A percentile compares a stretch with the other conserved stretches of the same genome.
phyloP scores from a whole-genome alignment of 1,139 yeast genomes.

The Blastobotrys illinoisensis region DNA sequence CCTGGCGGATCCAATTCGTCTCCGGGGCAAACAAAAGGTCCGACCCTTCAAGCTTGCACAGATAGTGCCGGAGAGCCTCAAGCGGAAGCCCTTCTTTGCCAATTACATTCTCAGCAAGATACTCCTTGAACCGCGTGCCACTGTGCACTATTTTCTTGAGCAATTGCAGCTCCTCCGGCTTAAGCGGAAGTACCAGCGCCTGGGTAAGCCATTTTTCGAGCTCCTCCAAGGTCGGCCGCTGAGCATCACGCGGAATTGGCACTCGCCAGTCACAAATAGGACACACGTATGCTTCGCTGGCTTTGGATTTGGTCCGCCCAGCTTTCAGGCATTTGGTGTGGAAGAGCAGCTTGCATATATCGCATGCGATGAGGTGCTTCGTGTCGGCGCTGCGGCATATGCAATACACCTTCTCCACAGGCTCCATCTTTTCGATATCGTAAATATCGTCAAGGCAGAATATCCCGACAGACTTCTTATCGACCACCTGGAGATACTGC shows the following conservation, averaged over 20 bases:
- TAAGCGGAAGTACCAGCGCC: constrained; percentile 24
- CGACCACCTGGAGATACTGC: constrained; percentile 32
- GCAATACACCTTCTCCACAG: constrained; percentile 43
- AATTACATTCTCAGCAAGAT: constrained; percentile 20
- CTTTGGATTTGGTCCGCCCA: constrained; percentile 22
- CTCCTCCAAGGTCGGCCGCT: constrained; percentile 36
- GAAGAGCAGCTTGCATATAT: constrained; percentile 74
- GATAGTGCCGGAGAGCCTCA: constrained; percentile 38
- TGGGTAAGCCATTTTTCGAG: constrained; percentile 27
- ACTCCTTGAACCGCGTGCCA: constrained; percentile 25
- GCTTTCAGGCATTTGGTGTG: constrained; percentile 60
- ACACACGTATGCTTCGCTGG: constrained; percentile 49
- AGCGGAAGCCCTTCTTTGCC: constrained; percentile 18
- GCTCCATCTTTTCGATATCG: constrained; percentile 11
- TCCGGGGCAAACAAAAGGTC: constrained; percentile 31
- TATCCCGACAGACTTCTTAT: constrained; percentile 36
- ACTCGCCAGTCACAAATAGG: constrained; percentile 55
- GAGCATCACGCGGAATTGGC: constrained; percentile 31
- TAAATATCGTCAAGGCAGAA: constrained; percentile 42
- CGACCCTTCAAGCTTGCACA: constrained; percentile 44
- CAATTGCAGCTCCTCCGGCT: constrained; percentile 26
- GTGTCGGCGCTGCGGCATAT: constrained; percentile 58
- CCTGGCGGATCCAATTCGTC: constrained; percentile 28
- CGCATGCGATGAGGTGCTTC: constrained; percentile 77
- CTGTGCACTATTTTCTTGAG: constrained; percentile 34